Conservation (phyloP, 2,329 filamentous ascomycete species). For the Fusarium phyllophilum region DNA sequence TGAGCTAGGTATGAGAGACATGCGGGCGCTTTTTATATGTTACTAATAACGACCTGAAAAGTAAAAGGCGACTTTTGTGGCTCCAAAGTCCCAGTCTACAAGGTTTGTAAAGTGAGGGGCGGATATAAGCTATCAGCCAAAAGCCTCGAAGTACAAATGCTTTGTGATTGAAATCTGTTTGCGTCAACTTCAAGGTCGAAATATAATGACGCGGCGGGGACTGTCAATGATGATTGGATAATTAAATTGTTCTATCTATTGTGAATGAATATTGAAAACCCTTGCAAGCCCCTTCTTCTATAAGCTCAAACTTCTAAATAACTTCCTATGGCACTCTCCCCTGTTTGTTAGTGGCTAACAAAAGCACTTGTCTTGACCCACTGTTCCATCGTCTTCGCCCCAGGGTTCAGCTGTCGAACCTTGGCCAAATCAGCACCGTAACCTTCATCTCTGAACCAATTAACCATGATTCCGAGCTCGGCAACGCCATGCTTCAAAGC, state of each 20-base stretch:
- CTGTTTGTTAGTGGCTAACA: background rate
- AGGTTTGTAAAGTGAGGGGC: no score
- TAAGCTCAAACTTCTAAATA: background rate
- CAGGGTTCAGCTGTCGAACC: conserved; percentile 21
- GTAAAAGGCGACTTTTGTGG: background rate
- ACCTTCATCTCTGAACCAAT: conserved; percentile 31
- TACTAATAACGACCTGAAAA: background rate
- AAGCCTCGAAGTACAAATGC: no score
- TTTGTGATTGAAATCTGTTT: accelerated
- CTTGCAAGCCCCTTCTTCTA: background rate
- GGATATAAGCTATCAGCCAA: background rate
- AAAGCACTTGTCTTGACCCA: conserved; percentile 29
- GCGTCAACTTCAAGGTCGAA: background rate
- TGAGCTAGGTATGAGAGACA: background rate
- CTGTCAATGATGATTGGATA: no score
- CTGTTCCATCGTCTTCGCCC: conserved; percentile 15
- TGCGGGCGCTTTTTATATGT: background rate
- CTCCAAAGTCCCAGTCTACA: background rate
- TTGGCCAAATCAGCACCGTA: conserved; percentile 19
- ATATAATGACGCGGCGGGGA: background rate
- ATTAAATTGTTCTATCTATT: background rate
- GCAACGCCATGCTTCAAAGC: conserved; percentile 16
- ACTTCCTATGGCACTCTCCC: background rate
- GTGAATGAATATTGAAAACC: background rate
- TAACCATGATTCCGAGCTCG: conserved; percentile 26